These are phyloP conservation scores for Chenopodium suecicum DNA, from an alignment of 148 eudicot species.

Conservation along the genomic window DNA sequence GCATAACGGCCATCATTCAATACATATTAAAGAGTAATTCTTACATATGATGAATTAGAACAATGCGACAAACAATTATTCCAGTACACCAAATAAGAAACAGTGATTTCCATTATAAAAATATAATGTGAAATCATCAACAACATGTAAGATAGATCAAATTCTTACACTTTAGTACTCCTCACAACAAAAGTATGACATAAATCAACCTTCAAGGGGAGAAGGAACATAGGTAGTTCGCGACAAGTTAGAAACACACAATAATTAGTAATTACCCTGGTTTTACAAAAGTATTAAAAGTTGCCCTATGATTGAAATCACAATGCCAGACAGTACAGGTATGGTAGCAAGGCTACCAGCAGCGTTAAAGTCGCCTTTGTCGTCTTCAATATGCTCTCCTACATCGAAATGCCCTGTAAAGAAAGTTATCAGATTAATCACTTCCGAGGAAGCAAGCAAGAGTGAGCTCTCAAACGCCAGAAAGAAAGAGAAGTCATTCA, in stretches of 20 bases:
- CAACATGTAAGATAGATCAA: background rate
- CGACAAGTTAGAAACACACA: background rate
- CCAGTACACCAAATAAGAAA: background rate
- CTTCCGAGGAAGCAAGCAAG: background rate
- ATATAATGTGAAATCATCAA: background rate
- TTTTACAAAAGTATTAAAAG: constrained; percentile 20
- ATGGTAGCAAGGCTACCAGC: constrained; percentile 21
- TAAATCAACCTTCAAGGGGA: background rate
- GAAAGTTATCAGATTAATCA: background rate
- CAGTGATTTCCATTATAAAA: background rate
- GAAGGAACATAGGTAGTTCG: background rate
- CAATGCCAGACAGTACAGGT: constrained; percentile 22
- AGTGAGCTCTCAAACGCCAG: background rate
- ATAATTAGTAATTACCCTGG: constrained; percentile 6
- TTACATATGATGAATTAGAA: background rate
- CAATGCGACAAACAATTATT: background rate
- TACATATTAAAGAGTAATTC: background rate
- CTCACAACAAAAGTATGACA: background rate
- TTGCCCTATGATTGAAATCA: constrained; percentile 29
- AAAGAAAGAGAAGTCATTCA: too few species aligned
- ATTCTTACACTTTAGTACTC: background rate
- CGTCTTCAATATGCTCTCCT: constrained; percentile 47
- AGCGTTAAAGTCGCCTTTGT: constrained; percentile 20
- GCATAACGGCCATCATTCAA: background rate
- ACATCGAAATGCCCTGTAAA: constrained; percentile 62